These are phyloP conservation scores for Aschersonia sp. DNA, from an alignment of 2,329 filamentous ascomycete species.

Conservation along the genomic window DNA sequence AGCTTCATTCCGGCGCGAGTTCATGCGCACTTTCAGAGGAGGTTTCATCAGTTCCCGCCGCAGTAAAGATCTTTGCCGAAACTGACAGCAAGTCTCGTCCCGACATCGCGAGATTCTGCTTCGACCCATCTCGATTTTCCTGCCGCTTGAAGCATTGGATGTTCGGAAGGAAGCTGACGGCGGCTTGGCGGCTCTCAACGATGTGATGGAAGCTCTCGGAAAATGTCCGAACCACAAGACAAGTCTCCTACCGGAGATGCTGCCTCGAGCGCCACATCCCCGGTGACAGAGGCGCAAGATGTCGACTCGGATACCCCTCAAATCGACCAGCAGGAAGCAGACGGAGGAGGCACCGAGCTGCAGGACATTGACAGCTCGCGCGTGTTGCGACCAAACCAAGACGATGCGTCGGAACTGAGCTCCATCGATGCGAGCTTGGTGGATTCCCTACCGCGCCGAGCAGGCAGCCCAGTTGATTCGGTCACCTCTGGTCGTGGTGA, in stretches of 20 bases:
- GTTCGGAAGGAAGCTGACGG: neutral
- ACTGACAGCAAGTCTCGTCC: too few species aligned
- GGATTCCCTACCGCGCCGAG: constrained; percentile 37
- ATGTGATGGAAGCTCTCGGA: constrained; percentile 24
- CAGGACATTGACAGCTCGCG: constrained; percentile 20
- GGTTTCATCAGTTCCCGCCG: too few species aligned
- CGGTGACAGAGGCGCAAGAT: constrained; percentile 9
- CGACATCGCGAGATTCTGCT: too few species aligned
- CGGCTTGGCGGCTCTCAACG: constrained; percentile 1
- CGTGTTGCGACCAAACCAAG: constrained; percentile 25
- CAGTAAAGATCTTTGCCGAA: too few species aligned
- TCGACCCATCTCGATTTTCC: too few species aligned
- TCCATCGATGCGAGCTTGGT: constrained; percentile 30
- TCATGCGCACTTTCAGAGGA: too few species aligned
- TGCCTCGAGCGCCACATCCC: constrained; percentile 27
- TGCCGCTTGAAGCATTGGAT: neutral
- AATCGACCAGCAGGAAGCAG: constrained; percentile 1
- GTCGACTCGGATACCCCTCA: constrained; percentile 6
- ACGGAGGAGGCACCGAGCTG: neutral
- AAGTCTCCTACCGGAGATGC: constrained; percentile 23
- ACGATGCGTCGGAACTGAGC: constrained; percentile 35
- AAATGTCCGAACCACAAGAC: constrained; percentile 34
- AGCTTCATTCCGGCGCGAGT: too few species aligned
- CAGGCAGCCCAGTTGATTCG: constrained; percentile 55
- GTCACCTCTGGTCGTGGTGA: constrained; percentile 65